Evolutionary conservation across 371 early-diverging fungal genomes (phyloP), one percentile per base, ranked within the genome.

Genomic region (Mucor racemosus): DNA sequence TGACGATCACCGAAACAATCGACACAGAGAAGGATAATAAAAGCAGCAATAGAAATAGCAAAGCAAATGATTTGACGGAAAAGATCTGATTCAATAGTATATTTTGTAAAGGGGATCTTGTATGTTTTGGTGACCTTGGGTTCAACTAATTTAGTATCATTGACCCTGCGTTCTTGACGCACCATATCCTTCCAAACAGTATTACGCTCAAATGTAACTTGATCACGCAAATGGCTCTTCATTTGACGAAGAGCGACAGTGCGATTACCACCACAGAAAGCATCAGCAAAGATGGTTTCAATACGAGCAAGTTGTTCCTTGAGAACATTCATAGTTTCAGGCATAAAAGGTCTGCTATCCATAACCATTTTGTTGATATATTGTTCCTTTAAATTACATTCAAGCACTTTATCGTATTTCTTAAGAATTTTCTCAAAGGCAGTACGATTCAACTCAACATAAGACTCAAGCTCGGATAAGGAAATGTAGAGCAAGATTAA

Each of bases 371-470:
- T 79, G 26, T 80, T 77, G 71, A 91, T 75, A 71, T 91, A 92
- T 3, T 68, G 68, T 38, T 84, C 74, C 36, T 73, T 69, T 13
- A 80, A 56, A 17, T 78, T 66, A n/a, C 81, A 83, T 19, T 84
- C 81, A 6, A 92, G 84, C 7, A 93, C 92, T 79, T 97, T 99
- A 81, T 99, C 98, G 72, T 92, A 94, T 79, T 99, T 97, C 76
- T 97, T 98, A 17, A 99, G 77, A 70, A 98, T 94, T 80, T 97
- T 99, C 71, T 90, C 84, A 77, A 99, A 98, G 4, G 97, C 98
- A 3, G 93, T 96, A 56, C 89, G 84, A 86, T 99, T 99, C 54
- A 98, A 82, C 60, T 95, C 91, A 17, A 91, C 90, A 68, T 91
- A 99, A 33, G 95, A 90, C 54, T 93, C 90, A 5, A 98, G 86